Conservation (phyloP, 495 filamentous ascomycete genomes). For the Hypoxylon fragiforme region DNA sequence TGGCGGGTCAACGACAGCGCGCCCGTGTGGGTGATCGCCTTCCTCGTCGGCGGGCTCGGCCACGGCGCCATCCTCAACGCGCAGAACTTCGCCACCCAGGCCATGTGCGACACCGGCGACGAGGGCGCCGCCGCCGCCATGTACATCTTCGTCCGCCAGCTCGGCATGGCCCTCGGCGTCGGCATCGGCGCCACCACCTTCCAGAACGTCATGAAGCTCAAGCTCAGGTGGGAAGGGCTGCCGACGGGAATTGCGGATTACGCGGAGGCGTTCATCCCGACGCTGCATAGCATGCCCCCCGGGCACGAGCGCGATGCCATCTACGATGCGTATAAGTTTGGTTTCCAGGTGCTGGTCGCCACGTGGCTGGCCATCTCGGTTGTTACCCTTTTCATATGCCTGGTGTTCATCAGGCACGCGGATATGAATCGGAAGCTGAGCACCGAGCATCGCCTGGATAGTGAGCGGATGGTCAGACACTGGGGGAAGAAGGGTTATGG, state of each 20-base stretch:
- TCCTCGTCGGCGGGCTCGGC: constrained; percentile 57
- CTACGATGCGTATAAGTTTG: constrained; percentile 42
- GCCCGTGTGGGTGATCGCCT: constrained; percentile 54
- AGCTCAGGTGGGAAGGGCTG: constrained; percentile 47
- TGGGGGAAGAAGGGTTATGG: not conserved
- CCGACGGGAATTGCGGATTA: constrained; percentile 45
- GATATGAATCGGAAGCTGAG: constrained; percentile 21
- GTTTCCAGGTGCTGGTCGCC: constrained; percentile 21
- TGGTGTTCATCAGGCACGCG: constrained; percentile 22
- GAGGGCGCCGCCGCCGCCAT: constrained; percentile 60
- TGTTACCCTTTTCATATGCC: constrained; percentile 14
- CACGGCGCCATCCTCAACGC: constrained; percentile 57
- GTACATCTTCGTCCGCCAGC: constrained; percentile 61
- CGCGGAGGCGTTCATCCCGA: constrained; percentile 51
- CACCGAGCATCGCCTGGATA: constrained; percentile 26
- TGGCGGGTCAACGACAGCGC: constrained; percentile 52
- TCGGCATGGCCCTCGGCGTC: constrained; percentile 67
- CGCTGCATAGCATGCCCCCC: constrained; percentile 41
- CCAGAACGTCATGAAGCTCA: constrained; percentile 57
- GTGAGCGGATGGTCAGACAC: not conserved
- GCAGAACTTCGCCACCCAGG: constrained; percentile 58
- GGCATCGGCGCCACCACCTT: constrained; percentile 65
- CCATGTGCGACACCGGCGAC: constrained; percentile 49
- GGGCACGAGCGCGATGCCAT: constrained; percentile 38
- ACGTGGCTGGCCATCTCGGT: constrained; percentile 24